phyloP scores from a whole-genome alignment of 2,329 filamentous ascomycete species.

The Trichoderma sp. region DNA sequence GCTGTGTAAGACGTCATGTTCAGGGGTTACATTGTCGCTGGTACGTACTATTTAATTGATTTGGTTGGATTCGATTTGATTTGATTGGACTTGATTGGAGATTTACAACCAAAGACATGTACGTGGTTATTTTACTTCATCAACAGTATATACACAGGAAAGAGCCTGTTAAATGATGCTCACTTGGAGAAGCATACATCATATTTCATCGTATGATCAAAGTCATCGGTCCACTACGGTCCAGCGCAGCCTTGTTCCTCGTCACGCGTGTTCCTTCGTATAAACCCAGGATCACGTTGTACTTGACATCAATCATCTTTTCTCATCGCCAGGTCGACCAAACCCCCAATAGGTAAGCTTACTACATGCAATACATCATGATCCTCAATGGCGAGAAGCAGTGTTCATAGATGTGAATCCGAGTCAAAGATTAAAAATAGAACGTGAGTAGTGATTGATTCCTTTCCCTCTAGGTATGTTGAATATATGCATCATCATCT shows the following conservation, averaged over 20 bases:
- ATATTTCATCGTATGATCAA: neutral
- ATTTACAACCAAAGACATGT: neutral
- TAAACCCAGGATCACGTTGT: neutral
- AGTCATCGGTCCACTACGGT: neutral
- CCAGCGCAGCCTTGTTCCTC: neutral
- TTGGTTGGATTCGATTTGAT: neutral
- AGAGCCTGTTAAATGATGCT: neutral
- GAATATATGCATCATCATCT: slow-evolving; percentile 8
- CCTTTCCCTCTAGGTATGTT: neutral
- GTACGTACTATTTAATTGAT: neutral
- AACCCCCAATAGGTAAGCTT: slow-evolving; percentile 5
- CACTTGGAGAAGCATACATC: neutral
- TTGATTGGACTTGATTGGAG: neutral
- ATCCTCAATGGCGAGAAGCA: too few species aligned
- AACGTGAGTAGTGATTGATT: neutral
- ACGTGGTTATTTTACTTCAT: neutral
- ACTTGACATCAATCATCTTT: slow-evolving; percentile 4
- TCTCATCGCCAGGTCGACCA: neutral
- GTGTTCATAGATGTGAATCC: neutral
- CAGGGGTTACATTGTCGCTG: neutral
- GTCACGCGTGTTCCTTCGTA: neutral
- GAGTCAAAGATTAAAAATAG: neutral
- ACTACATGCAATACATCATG: neutral
- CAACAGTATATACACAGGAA: too few species aligned
- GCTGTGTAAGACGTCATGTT: neutral